Percentiles rank a stretch among this genome's conserved stretches.
These are phyloP conservation scores for Scedosporium apiospermum DNA, from an alignment of 2,329 filamentous ascomycete species.

Conservation along the genomic window DNA sequence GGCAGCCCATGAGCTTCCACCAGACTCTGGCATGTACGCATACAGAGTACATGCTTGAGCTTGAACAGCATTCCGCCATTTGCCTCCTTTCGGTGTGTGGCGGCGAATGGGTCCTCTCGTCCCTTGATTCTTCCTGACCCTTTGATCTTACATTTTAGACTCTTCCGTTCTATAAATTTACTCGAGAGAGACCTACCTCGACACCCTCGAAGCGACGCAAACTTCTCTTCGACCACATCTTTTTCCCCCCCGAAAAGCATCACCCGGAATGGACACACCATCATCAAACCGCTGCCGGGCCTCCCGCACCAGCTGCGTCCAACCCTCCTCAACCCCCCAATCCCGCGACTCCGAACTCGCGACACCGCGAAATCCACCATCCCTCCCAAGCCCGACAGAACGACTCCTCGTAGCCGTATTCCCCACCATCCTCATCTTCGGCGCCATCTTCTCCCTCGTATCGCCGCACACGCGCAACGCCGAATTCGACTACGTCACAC, in stretches of 20 bases:
- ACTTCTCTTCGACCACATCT: background rate
- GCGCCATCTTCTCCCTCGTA: conserved; percentile 69
- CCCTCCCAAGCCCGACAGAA: conserved; percentile 63
- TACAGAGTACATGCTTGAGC: too few species aligned
- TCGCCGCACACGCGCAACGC: conserved; percentile 60
- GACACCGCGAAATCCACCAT: conserved; percentile 38
- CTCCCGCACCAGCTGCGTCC: too few species aligned
- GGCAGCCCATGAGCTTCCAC: background rate
- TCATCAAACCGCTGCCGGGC: background rate
- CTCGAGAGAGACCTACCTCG: background rate
- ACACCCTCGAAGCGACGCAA: background rate
- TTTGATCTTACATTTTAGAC: background rate
- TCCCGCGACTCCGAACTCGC: background rate
- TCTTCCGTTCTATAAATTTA: background rate
- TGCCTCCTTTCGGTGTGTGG: background rate
- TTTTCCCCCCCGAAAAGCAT: background rate
- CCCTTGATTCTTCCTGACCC: background rate
- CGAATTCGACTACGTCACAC: conserved; percentile 50
- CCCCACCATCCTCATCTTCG: conserved; percentile 68
- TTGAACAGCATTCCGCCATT: background rate
- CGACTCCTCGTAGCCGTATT: conserved; percentile 58
- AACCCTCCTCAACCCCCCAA: background rate
- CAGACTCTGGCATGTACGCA: background rate
- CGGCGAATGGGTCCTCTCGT: background rate
- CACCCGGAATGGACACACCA: background rate